Base-by-base conservation (phyloP, 345 rosid genomes). In the Combretum micranthum region DNA sequence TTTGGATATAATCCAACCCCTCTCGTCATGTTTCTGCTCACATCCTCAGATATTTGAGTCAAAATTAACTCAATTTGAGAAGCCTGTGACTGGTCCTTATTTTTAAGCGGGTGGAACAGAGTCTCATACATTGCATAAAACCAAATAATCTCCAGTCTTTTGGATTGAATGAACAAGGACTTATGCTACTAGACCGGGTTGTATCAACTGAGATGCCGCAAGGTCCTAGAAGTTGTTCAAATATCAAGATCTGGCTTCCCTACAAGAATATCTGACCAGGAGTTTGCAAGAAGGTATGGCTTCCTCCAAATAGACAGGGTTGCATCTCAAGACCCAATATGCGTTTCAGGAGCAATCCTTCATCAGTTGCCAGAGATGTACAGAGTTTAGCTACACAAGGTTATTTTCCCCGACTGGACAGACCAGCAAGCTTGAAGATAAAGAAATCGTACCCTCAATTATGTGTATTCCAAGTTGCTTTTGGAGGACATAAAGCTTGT, bases 351-450 rank as follows among this genome's bases (percentile, higher is more conserved):
- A 71, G 99, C 99, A 42, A 93, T 93, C 69, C 99, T 93, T 71
- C 97, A 93, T 72, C 99, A 93, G 69, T 80, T 87, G 78, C 97
- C 97, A 3, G 99, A 93, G 84, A 89, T 93, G 97, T 89, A 89
- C 73, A 96, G 87, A 85, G 99, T 89, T 89, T 76, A 96, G 99
- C 66, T 93, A 89, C 78, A 93, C 97, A 25, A 93, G 89, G 59
- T 71, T 93, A 67, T 93, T 93, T 79, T 89, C 89, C 72, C 91
- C 97, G 51, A 75, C 97, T 8, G 99, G 97, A 54, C 99, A 93
- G 99, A 97, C 89, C 67, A 64, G 62, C 21, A 15, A 46, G 69
- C 99, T 93, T 63, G 99, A 93, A 64, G 99, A 93, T 63, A 89
- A 51, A 83, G 97, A 65, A 93, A 85, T 74, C 94, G 77, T 55